Conservation (phyloP, 495 filamentous ascomycete genomes). For the Thermothielavioides terrestris region DNA sequence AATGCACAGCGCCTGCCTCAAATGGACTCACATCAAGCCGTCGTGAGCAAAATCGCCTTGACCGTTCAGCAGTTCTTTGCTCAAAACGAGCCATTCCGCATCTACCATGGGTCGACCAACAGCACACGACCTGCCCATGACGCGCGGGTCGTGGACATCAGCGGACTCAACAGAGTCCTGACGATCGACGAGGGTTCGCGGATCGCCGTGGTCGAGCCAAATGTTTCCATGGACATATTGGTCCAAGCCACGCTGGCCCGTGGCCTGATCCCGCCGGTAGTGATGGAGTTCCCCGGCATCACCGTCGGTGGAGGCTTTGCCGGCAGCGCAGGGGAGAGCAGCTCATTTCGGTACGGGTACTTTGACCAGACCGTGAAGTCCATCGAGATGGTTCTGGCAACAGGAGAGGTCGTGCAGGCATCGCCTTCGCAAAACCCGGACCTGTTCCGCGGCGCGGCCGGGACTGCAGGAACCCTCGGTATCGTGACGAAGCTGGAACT, state of each 20-base stretch:
- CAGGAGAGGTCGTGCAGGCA: slow-evolving; percentile 38
- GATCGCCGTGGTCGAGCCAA: slow-evolving; percentile 51
- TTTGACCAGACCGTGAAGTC: slow-evolving; percentile 49
- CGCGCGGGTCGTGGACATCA: slow-evolving; percentile 38
- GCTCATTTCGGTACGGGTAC: slow-evolving; percentile 49
- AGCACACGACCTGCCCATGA: slow-evolving; percentile 46
- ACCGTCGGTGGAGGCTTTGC: slow-evolving; percentile 56
- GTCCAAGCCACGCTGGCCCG: slow-evolving; percentile 42
- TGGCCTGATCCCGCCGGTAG: slow-evolving; percentile 47
- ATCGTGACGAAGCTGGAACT: slow-evolving; percentile 50
- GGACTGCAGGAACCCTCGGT: slow-evolving; percentile 50
- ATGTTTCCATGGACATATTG: slow-evolving; percentile 54
- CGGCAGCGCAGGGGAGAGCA: slow-evolving; percentile 54
- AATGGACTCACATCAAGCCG: background rate
- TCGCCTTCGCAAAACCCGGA: slow-evolving; percentile 32
- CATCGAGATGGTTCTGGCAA: slow-evolving; percentile 50
- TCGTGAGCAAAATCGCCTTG: background rate
- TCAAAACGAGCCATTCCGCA: slow-evolving; percentile 49
- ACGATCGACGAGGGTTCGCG: slow-evolving; percentile 34
- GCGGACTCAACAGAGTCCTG: slow-evolving; percentile 45
- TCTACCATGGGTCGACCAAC: slow-evolving; percentile 68
- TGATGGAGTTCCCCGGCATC: slow-evolving; percentile 58
- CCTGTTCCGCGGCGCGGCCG: slow-evolving; percentile 49
- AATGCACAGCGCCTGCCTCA: no score
- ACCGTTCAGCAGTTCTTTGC: background rate